Base-by-base conservation (phyloP, 257 asterid genomes). In the Solanum chaucha region DNA sequence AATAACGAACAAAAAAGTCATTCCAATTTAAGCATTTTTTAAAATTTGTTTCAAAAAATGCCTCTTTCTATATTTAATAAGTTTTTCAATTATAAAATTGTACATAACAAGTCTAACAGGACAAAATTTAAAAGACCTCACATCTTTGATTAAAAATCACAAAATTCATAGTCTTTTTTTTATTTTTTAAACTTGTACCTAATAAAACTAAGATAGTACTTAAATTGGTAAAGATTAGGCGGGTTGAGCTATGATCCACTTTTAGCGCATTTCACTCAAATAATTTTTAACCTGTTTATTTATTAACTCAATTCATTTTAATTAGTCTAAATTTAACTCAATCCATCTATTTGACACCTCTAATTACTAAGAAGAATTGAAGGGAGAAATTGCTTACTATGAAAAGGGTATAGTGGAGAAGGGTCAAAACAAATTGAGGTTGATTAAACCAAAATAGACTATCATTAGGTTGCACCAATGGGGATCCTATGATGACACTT, bases 401-500 rank as follows among this genome's bases (percentile, higher is more conserved):
- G 83, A 96, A 94, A 4, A 96, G 91, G 36, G 92, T 90, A 86
- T 90, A 89, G 88, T 94, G 98, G 22, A 96, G 92, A 22, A 96
- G 93, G 1, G 94, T 92, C 87, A 95, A 85, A 87, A 96, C 84
- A 41, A 95, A 91, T 2, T 90, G 94, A 6, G 99, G 98, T 5
- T 90, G 87, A 38, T 86, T 87, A 87, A 96, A 95, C 98, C 99
- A 95, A 89, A 95, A 95, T 84, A 90, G 92, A 67, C 80, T 84
- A 87, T 92, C 90, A 89, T 93, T 77, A 55, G 95, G 98, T 70
- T 92, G 92, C 30, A 96, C 98, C 89, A 92, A 58, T 11, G 96
- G 98, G 51, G 93, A 32, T 87, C 98, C 98, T 89, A 61, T 92
- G n/a, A 94, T 88, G 15, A 96, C 93, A 1, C 77, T 88, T 87